Base-by-base conservation (phyloP, 176 grass and related monocot species). In the Alopecurus myosuroides region DNA sequence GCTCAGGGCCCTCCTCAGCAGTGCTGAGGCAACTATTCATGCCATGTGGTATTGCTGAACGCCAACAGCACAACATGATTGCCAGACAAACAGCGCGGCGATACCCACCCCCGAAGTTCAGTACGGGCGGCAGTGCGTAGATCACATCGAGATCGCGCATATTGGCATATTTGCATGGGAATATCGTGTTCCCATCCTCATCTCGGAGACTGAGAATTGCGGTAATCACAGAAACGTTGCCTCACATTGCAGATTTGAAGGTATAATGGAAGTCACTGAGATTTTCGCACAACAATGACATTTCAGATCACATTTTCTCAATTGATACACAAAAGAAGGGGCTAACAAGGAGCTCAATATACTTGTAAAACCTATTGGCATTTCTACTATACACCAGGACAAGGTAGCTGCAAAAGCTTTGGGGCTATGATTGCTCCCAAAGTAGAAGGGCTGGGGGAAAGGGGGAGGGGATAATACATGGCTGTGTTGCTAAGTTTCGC, bases 381-480 rank as follows among this genome's bases (percentile, higher is more conserved):
- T 80, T 92, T 84, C 87, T 22, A 89, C 90, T 92, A 80, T 92
- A 92, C 67, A 89, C 71, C 51, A 81, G 69, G 53, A 51, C 69
- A 87, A 87, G 73, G 60, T 77, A 80, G 65, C 76, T 76, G 68
- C 83, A 91, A 89, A 91, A 88, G 70, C 60, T 82, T 85, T 67
- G 45, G 44, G 36, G 80, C 74, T 83, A 85, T 7, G 11, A 71
- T 63, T 60, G 79, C 76, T 91, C 84, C 84, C 6, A 36, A n/a
- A 50, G 48, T 20, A 62, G 61, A 80, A 56, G 31, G 45, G 30
- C 39, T 4, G 29, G 85, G 44, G 45, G 58, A 64, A 65, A 85
- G 76, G 72, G 44, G 9, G 23, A 57, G 74, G 81, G 89, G 89
- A 93, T 88, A 78, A 87, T 97, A 88, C 94, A 94, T 85, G 70